phyloP scores from a whole-genome alignment of 495 filamentous ascomycete species.

The Glarea lozoyensis region DNA sequence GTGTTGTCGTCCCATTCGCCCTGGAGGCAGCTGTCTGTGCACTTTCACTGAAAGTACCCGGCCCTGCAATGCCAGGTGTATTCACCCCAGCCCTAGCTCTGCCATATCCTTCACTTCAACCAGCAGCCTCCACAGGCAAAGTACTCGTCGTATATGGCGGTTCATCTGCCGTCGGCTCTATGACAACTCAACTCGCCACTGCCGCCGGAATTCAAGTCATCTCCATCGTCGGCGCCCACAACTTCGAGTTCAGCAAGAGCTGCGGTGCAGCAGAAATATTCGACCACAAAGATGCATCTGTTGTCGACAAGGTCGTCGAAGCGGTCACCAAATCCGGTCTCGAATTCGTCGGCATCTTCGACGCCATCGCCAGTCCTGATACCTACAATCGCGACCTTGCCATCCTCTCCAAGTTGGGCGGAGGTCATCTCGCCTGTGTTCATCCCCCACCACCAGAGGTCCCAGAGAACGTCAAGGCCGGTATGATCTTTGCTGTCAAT shows the following conservation, averaged over 20 bases:
- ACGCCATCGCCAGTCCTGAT: slow-evolving; percentile 28
- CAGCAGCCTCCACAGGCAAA: slow-evolving; percentile 9
- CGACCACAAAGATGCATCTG: slow-evolving; percentile 23
- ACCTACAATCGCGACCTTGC: slow-evolving; percentile 26
- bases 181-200: slow-evolving; percentile 27
- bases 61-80: slow-evolving; percentile 23
- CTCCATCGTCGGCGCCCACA: slow-evolving; percentile 20
- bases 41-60: slow-evolving; percentile 24
- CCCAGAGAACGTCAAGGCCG: slow-evolving; percentile 30
- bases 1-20: slow-evolving; percentile 28
- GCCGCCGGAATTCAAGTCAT: slow-evolving; percentile 26
- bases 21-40: slow-evolving; percentile 26
- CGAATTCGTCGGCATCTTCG: slow-evolving; percentile 28
- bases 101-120: slow-evolving; percentile 25
- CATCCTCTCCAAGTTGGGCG: slow-evolving; percentile 27
- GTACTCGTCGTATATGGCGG: slow-evolving; percentile 28
- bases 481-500: slow-evolving; percentile 38
- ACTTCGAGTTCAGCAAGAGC: slow-evolving; percentile 22
- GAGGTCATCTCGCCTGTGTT: slow-evolving; percentile 27
- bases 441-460: slow-evolving; percentile 27
- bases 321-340: slow-evolving; percentile 18
- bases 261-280: slow-evolving; percentile 25
- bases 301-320: slow-evolving; percentile 27
- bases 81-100: slow-evolving; percentile 22
- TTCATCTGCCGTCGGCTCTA: slow-evolving; percentile 23